A percentile compares a stretch with the other conserved stretches of the same genome.
Conservation (phyloP, 305 asterid species). For the Fraxinus sp. region DNA sequence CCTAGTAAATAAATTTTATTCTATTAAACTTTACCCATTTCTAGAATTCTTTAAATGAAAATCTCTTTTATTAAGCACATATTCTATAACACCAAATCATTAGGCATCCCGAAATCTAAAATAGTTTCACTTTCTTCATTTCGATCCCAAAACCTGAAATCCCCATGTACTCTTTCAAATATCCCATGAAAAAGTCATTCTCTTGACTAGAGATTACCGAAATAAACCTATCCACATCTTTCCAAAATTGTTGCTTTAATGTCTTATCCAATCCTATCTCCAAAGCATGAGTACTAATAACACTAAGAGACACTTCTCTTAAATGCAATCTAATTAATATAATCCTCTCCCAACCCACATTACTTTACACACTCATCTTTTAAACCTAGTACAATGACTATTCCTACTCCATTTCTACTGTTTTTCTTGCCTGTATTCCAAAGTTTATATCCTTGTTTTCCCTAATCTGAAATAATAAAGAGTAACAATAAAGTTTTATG, state of each 20-base stretch:
- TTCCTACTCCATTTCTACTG: background rate
- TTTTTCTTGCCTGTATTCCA: background rate
- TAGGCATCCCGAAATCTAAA: background rate
- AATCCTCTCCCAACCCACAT: background rate
- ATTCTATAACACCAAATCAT: background rate
- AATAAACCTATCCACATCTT: background rate
- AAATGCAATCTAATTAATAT: background rate
- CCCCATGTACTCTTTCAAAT: background rate
- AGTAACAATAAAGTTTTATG: background rate
- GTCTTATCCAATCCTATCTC: background rate
- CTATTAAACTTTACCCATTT: background rate
- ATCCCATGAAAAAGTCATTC: background rate
- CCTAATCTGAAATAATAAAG: background rate
- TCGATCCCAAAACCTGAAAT: background rate
- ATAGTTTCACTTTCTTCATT: background rate
- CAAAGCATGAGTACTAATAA: background rate
- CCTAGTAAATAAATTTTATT: background rate
- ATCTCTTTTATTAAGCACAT: background rate
- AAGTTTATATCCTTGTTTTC: background rate
- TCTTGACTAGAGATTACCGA: background rate
- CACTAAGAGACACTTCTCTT: background rate
- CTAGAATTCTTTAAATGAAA: background rate
- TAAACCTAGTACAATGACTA: background rate
- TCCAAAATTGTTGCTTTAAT: background rate
- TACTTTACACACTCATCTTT: background rate